Evolutionary conservation across 176 grass and related monocot genomes (phyloP), one percentile per base, ranked within the genome.

Genomic region (Oryza brachyantha): DNA sequence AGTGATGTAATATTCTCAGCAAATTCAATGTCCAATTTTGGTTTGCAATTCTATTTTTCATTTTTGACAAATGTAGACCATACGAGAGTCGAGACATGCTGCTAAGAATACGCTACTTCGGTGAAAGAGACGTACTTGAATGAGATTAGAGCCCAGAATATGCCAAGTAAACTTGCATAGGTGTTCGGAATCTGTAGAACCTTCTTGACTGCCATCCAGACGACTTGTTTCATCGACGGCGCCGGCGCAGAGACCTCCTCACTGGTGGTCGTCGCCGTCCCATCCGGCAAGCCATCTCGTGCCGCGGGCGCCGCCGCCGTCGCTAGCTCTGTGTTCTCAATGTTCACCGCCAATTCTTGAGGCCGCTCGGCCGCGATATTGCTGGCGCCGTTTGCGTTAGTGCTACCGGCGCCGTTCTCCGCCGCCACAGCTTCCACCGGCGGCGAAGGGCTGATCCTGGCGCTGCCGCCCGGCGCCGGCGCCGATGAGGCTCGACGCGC

Each of bases 181-280:
- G 94, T 97, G 35, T 88, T 93, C 0, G 91, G 94, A n/a, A 93
- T 90, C 67, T 61, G 74, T 2, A 91, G 75, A 73, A 93, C 75
- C 89, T 88, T 97, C 86, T 88, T 97, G 63, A 29, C 71, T 7
- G 89, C 91, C 86, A 86, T 87, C 40, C n/a, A n/a, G n/a, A 64
- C 32, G 68, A 93, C 77, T 16, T 58, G 61, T 72, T 3, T 71
- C 67, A 76, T 82, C 14, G 86, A 70, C 29, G 85, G 77, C 52
- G 24, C 50, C 13, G 60, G 38, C 34, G 42, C 72, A 0, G 13
- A 7, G 17, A 1, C 22, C 21, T 43, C 22, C 39, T n/a, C 43
- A 8, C 76, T 36, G 10, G 2, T 27, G 8, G 24, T 72, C n/a
- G 24, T 21, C 35, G 31, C 8, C 77, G 19, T 48, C 16, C 22